A percentile compares a stretch with the other conserved stretches of the same genome.
Conservation (phyloP, 73 alveolate species). For the Tetrahymena elliotti region DNA sequence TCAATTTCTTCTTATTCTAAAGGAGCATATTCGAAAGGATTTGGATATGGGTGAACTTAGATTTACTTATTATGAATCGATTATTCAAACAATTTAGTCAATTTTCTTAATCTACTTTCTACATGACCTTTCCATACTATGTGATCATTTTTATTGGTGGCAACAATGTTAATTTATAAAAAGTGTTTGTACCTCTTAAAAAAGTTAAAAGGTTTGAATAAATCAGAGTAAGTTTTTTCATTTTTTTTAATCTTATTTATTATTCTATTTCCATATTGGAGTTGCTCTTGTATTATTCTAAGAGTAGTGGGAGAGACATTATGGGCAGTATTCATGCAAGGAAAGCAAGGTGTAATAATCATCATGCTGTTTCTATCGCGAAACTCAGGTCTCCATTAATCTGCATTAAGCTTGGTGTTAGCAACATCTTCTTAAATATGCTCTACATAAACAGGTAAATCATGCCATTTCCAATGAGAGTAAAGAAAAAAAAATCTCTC, state of each 20-base stretch:
- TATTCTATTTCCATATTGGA: slow-evolving; percentile 59
- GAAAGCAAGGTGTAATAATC: slow-evolving; percentile 93
- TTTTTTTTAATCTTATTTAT: slow-evolving; percentile 49
- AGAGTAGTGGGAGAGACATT: slow-evolving; percentile 74
- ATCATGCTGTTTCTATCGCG: slow-evolving; percentile 56
- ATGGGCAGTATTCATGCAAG: slow-evolving; percentile 87
- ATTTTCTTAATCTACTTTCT: slow-evolving; percentile 31
- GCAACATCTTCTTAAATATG: slow-evolving; percentile 62
- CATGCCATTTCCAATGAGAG: slow-evolving; percentile 87
- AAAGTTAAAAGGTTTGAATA: slow-evolving; percentile 74
- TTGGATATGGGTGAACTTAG: slow-evolving; percentile 29
- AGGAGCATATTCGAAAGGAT: slow-evolving; percentile 10
- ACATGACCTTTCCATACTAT: slow-evolving; percentile 56
- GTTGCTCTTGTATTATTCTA: slow-evolving; percentile 71
- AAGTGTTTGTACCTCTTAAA: slow-evolving; percentile 65
- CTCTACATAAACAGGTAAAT: slow-evolving; percentile 73
- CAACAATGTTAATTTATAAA: slow-evolving; percentile 71
- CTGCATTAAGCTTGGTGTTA: slow-evolving; percentile 48
- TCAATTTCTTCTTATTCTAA: slow-evolving; percentile 15
- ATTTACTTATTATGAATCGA: slow-evolving; percentile 1
- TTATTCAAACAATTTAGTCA: slow-evolving; percentile 27
- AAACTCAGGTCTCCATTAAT: slow-evolving; percentile 1
- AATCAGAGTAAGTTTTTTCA: slow-evolving; percentile 64
- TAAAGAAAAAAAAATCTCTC: slow-evolving; percentile 79
- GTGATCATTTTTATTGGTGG: slow-evolving; percentile 41